Conservation (phyloP, 1,284 basidiomycete species). For the Rhodotorula sp. region DNA sequence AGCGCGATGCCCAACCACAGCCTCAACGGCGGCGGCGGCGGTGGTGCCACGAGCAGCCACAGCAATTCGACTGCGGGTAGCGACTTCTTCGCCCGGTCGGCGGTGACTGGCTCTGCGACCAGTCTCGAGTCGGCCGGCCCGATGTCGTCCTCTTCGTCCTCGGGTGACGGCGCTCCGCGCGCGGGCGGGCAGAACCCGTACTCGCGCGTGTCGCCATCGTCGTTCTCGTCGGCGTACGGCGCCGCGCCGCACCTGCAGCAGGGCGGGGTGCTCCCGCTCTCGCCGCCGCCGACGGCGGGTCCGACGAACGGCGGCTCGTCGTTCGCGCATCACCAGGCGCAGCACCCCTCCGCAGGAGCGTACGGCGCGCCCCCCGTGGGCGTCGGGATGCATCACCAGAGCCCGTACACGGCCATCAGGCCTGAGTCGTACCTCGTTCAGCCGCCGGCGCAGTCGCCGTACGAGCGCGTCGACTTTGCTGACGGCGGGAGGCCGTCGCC, state of each 20-base stretch:
- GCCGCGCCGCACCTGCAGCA: background rate
- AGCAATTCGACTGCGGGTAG: constrained; percentile 3
- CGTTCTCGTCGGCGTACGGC: constrained; percentile 35
- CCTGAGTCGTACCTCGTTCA: constrained; percentile 37
- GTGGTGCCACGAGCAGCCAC: constrained; percentile 4
- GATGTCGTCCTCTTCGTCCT: background rate
- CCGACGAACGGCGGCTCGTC: constrained; percentile 2
- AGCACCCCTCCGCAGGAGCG: background rate
- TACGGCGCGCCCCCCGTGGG: background rate
- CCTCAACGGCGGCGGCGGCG: constrained; percentile 14
- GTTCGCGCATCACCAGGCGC: constrained; percentile 19
- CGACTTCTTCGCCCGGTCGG: constrained; percentile 9
- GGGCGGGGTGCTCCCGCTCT: constrained; percentile 31
- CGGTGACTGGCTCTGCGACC: background rate
- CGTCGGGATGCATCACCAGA: constrained; percentile 3
- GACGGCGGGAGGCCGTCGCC: constrained; percentile 28
- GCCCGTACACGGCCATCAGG: constrained; percentile 30
- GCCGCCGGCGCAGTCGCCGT: constrained; percentile 25
- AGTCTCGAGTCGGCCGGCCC: background rate
- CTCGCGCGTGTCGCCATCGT: constrained; percentile 38
- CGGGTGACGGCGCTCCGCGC: background rate
- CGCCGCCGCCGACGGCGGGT: constrained; percentile 38
- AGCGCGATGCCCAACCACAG: constrained; percentile 11
- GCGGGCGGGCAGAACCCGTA: constrained; percentile 25
- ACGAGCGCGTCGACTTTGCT: constrained; percentile 40